These are phyloP conservation scores for Penicillium digitatum DNA, from an alignment of 2,329 filamentous ascomycete genomes.

Conservation along the genomic window DNA sequence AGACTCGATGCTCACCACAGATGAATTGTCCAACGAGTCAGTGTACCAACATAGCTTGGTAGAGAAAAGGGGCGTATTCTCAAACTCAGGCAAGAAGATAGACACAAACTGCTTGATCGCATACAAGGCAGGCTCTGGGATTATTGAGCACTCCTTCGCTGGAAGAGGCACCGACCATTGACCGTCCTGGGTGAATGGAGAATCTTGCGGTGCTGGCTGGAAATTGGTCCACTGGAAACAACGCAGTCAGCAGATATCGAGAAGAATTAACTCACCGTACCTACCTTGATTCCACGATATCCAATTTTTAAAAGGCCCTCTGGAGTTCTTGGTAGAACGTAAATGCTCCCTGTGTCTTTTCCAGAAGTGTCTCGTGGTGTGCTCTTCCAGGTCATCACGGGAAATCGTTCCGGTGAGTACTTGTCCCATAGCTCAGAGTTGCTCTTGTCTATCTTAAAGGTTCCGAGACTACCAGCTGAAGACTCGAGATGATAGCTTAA, in stretches of 20 bases:
- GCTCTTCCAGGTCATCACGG: conserved; percentile 34
- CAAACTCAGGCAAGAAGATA: conserved; percentile 29
- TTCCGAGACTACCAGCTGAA: conserved; percentile 29
- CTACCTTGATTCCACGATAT: conserved; percentile 29
- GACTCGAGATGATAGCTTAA: conserved; percentile 31
- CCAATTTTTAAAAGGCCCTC: conserved; percentile 30
- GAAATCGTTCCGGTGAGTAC: conserved; percentile 33
- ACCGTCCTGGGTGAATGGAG: conserved; percentile 29
- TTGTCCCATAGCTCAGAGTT: conserved; percentile 30
- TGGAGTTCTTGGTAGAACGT: conserved; percentile 28
- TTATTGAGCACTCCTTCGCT: conserved; percentile 13
- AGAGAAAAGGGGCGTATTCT: conserved; percentile 21
- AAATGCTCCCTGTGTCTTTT: conserved; percentile 31
- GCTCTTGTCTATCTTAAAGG: conserved; percentile 25
- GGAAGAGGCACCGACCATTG: conserved; percentile 33
- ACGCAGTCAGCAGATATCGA: not conserved
- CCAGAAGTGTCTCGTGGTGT: conserved; percentile 24
- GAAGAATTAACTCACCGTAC: not conserved
- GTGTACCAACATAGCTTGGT: conserved; percentile 38
- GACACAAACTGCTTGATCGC: conserved; percentile 23
- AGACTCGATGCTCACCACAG: conserved; percentile 15
- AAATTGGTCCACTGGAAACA: conserved; percentile 33
- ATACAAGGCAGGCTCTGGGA: conserved; percentile 22
- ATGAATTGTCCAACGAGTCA: conserved; percentile 36
- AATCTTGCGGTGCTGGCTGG: conserved; percentile 25